Base-by-base conservation (phyloP, 495 filamentous ascomycete genomes). In the Aeminium ludgeri region DNA sequence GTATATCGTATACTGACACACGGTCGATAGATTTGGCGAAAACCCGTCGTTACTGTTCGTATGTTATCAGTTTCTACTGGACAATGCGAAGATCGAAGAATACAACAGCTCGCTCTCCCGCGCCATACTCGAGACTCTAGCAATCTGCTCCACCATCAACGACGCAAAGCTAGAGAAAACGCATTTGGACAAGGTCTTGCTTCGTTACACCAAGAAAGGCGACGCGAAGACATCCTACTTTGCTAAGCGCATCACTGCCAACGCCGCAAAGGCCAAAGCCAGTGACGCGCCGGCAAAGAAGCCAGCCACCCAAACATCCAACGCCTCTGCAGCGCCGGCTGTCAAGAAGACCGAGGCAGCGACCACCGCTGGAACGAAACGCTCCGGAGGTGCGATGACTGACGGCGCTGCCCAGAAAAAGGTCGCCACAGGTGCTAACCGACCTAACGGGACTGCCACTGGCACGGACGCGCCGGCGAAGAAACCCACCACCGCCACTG, bases 141-240 rank as follows among this genome's bases (percentile, higher is more conserved):
- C 70, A 0, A 64, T 65, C 8, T 79, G 82, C 50, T 65, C 71
- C 8, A 79, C 67, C 2, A 65, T 81, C 56, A 73, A 72, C 38
- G 68, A 70, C 39, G 69, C 73, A 15, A 48, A 74, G 4, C 62
- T 82, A 16, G 66, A 73, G 38, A 75, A 70, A 42, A 73, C 74
- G 15, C 86, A 86, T 48, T 62, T 89, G 30, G 64, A 71, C 20
- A 75, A 72, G 40, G 56, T 79, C 10, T 57, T 75, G 2, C 68
- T 70, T 3, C 70, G 73, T 36, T 72, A 80, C 33, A 60, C 68
- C 18, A 81, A 79, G 54, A 73, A 73, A 42, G 78, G 81, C 3
- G 74, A 77, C 40, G 68, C 69, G 3, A 62, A 73, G 28, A 70
- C 68, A 3, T 78, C 76, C 45, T 60, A 52, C 6, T 58, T 72